Base-by-base conservation (phyloP, 2,329 filamentous ascomycete species). In the Cadophora gregata region DNA sequence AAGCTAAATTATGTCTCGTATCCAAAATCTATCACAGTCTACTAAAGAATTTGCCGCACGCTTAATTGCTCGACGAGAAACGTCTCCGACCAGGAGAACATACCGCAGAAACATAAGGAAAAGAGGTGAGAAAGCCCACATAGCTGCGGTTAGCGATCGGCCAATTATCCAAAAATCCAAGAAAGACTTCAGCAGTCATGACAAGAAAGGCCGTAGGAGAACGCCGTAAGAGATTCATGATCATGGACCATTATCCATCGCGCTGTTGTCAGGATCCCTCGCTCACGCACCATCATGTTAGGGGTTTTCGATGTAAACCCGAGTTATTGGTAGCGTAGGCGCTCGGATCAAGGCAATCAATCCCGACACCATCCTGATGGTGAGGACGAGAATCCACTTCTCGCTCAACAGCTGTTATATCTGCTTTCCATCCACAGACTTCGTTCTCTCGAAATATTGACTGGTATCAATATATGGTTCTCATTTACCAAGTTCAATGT, bases 221-320 rank as follows among this genome's bases (percentile, higher is more conserved):
- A 47, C 61, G 14, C 61, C 33, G 14, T 29, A 63, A 33, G 58
- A 65, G 47, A 65, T 65, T 65, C 63, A 58, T 65, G 31, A 63
- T 56, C 24, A 33, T 55, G 42, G 31, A 53, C 19, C 59, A 62
- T 53, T 47, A 53, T n/a, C n/a, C n/a, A n/a, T n/a, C n/a, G n/a
- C n/a, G n/a, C n/a, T n/a, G n/a, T n/a, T n/a, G n/a, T n/a, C n/a
- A n/a, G n/a, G n/a, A n/a, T n/a, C n/a, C n/a, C n/a, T n/a, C n/a
- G n/a, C n/a, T n/a, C n/a, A n/a, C n/a, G n/a, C n/a, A n/a, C n/a
- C n/a, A n/a, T n/a, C n/a, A n/a, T n/a, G n/a, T n/a, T n/a, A n/a
- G n/a, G n/a, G n/a, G n/a, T n/a, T n/a, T n/a, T n/a, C n/a, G n/a
- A n/a, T n/a, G n/a, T n/a, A n/a, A n/a, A n/a, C n/a, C n/a, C n/a